phyloP scores from a whole-genome alignment of 768 basidiomycete species.

The Suillus subaureus region DNA sequence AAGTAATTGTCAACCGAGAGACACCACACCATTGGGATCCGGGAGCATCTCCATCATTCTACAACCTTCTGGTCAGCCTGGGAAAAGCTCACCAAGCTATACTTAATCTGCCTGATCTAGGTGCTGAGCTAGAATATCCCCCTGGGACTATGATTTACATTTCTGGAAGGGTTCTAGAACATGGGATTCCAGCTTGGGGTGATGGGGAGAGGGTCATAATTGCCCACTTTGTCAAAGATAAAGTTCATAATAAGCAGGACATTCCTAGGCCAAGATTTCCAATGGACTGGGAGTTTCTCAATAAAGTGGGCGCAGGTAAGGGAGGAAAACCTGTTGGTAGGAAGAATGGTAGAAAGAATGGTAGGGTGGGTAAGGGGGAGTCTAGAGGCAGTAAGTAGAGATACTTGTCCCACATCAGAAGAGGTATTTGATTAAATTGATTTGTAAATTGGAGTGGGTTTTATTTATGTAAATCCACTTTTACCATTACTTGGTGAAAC shows the following conservation, averaged over 20 bases:
- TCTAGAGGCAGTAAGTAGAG: no score
- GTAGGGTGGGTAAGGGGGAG: no score
- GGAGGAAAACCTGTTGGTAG: no score
- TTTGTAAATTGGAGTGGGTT: no score
- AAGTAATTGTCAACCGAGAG: slow-evolving; percentile 7
- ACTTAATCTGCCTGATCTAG: background rate
- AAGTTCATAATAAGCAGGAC: background rate
- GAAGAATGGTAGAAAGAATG: no score
- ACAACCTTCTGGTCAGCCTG: slow-evolving; percentile 6
- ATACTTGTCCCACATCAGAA: no score
- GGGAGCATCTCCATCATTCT: background rate
- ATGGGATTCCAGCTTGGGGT: background rate
- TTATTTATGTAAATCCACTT: no score
- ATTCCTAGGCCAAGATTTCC: background rate
- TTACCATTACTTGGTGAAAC: no score
- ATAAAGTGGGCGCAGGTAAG: no score
- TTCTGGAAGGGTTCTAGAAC: background rate
- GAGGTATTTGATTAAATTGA: no score
- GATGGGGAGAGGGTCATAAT: background rate
- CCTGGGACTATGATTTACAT: slow-evolving; percentile 3
- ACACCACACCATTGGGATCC: background rate
- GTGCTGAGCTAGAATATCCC: background rate
- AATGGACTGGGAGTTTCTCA: background rate
- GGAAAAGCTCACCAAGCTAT: background rate
- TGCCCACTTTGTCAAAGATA: slow-evolving; percentile 1